Evolutionary conservation across 2,329 filamentous ascomycete species (phyloP).

Genomic region (Lomentospora prolificans): DNA sequence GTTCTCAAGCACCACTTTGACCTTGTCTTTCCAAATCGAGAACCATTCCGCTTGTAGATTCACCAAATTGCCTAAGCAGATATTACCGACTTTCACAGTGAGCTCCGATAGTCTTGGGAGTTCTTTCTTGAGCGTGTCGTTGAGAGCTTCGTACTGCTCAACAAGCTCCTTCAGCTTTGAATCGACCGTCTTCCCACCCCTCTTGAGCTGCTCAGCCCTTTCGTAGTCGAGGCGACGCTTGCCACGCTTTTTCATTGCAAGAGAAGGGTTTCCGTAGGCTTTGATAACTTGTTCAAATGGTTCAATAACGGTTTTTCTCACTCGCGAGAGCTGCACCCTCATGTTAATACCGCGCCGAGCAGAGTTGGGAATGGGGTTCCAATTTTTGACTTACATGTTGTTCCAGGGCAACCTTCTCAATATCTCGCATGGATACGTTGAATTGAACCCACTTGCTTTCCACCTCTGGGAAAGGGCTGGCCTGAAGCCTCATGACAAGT

Average conservation of each 20-base stretch:
- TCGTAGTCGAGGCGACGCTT: constrained; percentile 89
- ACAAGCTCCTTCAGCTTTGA: constrained; percentile 75
- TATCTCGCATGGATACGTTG: constrained; percentile 76
- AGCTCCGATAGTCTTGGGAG: constrained; percentile 72
- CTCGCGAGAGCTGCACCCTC: constrained; percentile 42
- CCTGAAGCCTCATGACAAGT: constrained; percentile 62
- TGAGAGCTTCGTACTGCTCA: constrained; percentile 83
- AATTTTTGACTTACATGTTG: constrained; percentile 74
- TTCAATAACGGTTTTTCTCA: constrained; percentile 75
- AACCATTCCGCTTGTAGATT: constrained; percentile 79
- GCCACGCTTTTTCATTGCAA: constrained; percentile 87
- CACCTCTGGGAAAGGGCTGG: constrained; percentile 68
- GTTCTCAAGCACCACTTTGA: constrained; percentile 63
- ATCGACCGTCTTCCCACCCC: constrained; percentile 76
- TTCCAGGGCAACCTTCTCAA: constrained; percentile 72
- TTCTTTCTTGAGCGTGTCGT: constrained; percentile 87
- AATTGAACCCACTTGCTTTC: constrained; percentile 94
- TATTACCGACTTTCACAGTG: constrained; percentile 75
- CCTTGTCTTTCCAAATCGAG: constrained; percentile 71
- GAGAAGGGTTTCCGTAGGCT: constrained; percentile 71
- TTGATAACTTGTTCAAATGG: constrained; percentile 72
- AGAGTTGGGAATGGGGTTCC: too few relatives aligned
- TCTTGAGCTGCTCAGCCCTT: constrained; percentile 66
- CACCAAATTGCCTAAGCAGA: constrained; percentile 74
- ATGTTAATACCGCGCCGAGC: too few relatives aligned